Conservation (phyloP, 176 grass and related monocot genomes). For the barley (Hordeum vulgare) region DNA sequence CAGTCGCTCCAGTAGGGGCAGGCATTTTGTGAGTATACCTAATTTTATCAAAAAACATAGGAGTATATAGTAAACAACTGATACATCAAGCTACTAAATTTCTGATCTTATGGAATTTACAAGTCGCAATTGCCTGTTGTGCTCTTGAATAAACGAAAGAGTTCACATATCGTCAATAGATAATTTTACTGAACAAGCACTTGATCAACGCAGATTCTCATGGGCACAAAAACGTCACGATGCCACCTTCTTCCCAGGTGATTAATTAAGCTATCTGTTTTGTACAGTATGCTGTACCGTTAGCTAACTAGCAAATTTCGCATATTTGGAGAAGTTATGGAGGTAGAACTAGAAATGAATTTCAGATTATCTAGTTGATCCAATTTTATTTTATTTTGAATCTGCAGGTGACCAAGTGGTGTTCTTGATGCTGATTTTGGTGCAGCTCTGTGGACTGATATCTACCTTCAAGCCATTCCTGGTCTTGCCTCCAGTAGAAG, state of each 20-base stretch:
- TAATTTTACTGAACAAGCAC: not conserved
- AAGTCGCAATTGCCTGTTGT: not conserved
- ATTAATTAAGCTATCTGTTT: not conserved
- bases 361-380: not conserved
- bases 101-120: not conserved
- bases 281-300: not conserved
- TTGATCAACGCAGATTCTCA: slow-evolving; percentile 44
- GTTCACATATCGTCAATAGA: not conserved
- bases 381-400: not conserved
- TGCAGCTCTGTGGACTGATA: slow-evolving; percentile 23
- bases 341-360: not conserved
- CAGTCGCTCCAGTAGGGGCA: slow-evolving; percentile 53
- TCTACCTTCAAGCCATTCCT: slow-evolving; percentile 23
- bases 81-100: not conserved
- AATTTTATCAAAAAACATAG: not conserved
- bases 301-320: not conserved
- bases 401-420: slow-evolving; percentile 31
- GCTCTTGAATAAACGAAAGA: not conserved
- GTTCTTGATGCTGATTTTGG: slow-evolving; percentile 21
- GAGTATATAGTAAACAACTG: not conserved
- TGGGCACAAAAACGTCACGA: slow-evolving; percentile 72
- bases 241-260: slow-evolving; percentile 49
- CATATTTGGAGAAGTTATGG: not conserved
- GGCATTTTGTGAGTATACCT: slow-evolving; percentile 57
- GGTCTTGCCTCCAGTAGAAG: not conserved